Evolutionary conservation across 768 basidiomycete genomes (phyloP), one percentile per base, ranked within the genome.

Genomic region (Lactarius akahatsu): DNA sequence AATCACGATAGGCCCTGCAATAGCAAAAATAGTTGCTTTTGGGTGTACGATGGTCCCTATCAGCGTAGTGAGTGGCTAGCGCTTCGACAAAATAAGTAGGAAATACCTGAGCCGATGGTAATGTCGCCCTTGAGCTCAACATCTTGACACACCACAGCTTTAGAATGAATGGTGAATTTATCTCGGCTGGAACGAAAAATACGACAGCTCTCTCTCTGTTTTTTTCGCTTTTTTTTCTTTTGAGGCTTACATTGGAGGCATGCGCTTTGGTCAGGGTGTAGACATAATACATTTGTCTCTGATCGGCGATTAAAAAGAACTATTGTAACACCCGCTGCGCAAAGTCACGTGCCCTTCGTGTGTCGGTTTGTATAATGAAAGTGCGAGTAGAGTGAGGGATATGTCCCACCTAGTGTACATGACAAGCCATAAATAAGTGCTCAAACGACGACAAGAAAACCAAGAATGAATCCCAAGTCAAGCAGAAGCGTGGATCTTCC

Each of bases 61-160:
- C 5, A 36, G 11, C 11, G 28, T 13, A 36, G 45, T 58, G 23
- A 62, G 28, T 30, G 18, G 8, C 43, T 1, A 13, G 47, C 5
- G 23, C 26, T 28, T 52, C 23, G 4, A 52, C 4, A 15, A 13
- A 52, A 23, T 13, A 15, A 8, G 5, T 40, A 1, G n/a, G 50
- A 38, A 38, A 36, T 59, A 87, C 92, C 91, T 74, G 91, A 82
- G 32, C 94, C 95, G 64, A 99, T 90, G 23, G 94, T 96, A 62
- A 96, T 91, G 72, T 95, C 91, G 59, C 97, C 96, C 74, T 93
- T 92, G 71, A 98, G 82, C 69, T 98, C 95, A 36, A 93, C 92
- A 79, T 97, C 95, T 73, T 94, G 91, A 74, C 92, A 94, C 34
- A 98, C 90, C 57, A 96, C 83, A 7, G 94, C 91, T 74, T 88